phyloP scores from a whole-genome alignment of 2,329 filamentous ascomycete genomes.

The Lachnellula suecica region DNA sequence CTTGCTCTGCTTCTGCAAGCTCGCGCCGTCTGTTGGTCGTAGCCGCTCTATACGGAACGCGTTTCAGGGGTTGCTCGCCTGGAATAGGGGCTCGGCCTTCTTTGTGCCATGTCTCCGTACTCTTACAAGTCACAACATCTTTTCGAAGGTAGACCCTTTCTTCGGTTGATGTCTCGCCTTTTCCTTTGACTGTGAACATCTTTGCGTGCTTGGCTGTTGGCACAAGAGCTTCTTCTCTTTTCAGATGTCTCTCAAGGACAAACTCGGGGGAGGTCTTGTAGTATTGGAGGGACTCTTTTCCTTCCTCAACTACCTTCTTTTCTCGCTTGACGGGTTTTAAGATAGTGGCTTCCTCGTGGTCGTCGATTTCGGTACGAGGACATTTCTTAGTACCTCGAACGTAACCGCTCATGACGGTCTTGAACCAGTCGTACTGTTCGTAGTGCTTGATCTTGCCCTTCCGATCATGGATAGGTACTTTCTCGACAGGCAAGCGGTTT shows the following conservation, averaged over 20 bases:
- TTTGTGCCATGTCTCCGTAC: conserved; percentile 96
- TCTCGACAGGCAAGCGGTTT: conserved; percentile 73
- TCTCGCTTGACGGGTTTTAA: conserved; percentile 71
- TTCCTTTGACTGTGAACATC: conserved; percentile 71
- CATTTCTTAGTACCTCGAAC: conserved; percentile 46
- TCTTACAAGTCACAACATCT: conserved; percentile 84
- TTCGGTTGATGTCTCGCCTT: conserved; percentile 69
- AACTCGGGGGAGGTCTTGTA: conserved; percentile 86
- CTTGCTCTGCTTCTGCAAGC: conserved; percentile 78
- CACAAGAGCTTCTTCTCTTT: conserved; percentile 85
- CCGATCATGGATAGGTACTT: conserved; percentile 75
- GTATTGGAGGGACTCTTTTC: conserved; percentile 80
- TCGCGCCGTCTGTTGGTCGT: conserved; percentile 85
- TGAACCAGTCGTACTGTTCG: conserved; percentile 87
- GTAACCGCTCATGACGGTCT: conserved; percentile 74
- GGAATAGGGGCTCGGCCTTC: conserved; percentile 76
- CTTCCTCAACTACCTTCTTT: conserved; percentile 71
- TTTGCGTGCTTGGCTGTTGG: conserved; percentile 68
- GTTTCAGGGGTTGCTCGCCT: conserved; percentile 76
- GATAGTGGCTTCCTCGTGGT: conserved; percentile 76
- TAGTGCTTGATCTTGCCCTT: conserved; percentile 75
- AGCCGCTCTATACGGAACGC: conserved; percentile 86
- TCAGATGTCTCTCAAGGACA: conserved; percentile 81
- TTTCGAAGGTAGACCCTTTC: conserved; percentile 79
- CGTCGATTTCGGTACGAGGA: conserved; percentile 69